phyloP scores from a whole-genome alignment of 768 basidiomycete genomes.

The Tylopilus subfusipes region DNA sequence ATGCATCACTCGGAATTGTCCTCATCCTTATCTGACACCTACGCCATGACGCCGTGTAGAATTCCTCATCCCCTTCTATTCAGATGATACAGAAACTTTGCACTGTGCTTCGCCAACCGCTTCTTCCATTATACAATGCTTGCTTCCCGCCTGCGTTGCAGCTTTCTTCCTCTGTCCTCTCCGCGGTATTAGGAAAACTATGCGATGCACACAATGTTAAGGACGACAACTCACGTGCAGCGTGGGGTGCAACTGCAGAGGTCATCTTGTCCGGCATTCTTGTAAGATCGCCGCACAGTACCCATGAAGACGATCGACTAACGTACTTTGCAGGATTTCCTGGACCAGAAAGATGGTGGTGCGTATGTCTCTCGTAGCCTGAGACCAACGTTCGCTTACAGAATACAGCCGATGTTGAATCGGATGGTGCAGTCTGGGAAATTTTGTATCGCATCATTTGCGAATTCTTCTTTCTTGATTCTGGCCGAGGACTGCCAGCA shows the following conservation, averaged over 20 bases:
- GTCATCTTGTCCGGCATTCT: constrained; percentile 53
- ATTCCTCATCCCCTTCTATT: constrained; percentile 37
- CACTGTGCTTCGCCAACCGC: constrained; percentile 39
- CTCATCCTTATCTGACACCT: not conserved
- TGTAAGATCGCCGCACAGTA: constrained; percentile 28
- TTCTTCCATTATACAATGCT: constrained; percentile 43
- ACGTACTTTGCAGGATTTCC: constrained; percentile 20
- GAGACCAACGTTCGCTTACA: not conserved
- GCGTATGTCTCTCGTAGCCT: not conserved
- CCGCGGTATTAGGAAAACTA: constrained; percentile 39
- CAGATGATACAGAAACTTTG: constrained; percentile 38
- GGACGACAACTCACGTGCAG: constrained; percentile 19
- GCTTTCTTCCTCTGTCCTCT: constrained; percentile 41
- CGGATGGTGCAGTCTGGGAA: constrained; percentile 27
- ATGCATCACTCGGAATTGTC: constrained; percentile 6
- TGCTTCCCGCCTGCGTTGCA: constrained; percentile 39
- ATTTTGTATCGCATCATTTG: constrained; percentile 32
- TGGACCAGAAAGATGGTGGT: constrained; percentile 23
- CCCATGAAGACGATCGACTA: constrained; percentile 4
- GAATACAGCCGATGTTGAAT: constrained; percentile 13
- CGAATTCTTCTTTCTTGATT: constrained; percentile 36
- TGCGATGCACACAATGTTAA: constrained; percentile 20
- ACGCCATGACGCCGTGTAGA: constrained; percentile 31
- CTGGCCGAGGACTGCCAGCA: constrained; percentile 11
- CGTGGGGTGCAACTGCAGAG: constrained; percentile 47